Evolutionary conservation across 805 yeast species (phyloP), one percentile per base, ranked within the genome.

Genomic region (Ogataea populi-albae): DNA sequence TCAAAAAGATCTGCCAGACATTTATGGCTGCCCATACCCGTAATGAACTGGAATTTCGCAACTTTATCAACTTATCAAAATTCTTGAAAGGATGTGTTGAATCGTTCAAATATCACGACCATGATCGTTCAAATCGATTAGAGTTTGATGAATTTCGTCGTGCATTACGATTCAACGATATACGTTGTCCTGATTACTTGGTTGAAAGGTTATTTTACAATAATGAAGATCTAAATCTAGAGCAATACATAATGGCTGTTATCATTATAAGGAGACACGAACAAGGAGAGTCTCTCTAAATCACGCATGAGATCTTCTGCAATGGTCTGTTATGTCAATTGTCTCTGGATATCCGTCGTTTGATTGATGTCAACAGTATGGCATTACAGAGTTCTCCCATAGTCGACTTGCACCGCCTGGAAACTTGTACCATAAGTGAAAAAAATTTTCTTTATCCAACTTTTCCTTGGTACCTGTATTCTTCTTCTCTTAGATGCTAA

Each of bases 41-140:
- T 6, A 26, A 23, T 16, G 49, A 48, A 18, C 24, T 55, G 18
- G 56, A 56, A 37, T 55, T 54, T 19, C 41, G 56, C 16, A 45
- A 46, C 19, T 60, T 60, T 32, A 45, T 59, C 15, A 46, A 45
- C n/a, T 26, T 59, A 34, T 48, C 56, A 29, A 38, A 35, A n/a
- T 60, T 59, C 34, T 22, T 59, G 15, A 54, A 58, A 35, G 62
- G 62, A 3, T 59, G 62, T 40, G 51, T 43, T 34, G 51, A 46
- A 3, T 55, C 59, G 10, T 59, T 59, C 37, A 47, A 45, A 16
- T 51, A 42, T 39, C 54, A 57, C 36, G 64, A 59, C 38, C 36
- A 35, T 2, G 59, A 58, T 35, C 30, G 38, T 4, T 53, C 59
- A 6, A 51, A 52, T 26, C 35, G 36, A 18, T 38, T 60, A 18